phyloP scores from a whole-genome alignment of 352 stramenopile genomes.

The Phytophthora citrophthora region DNA sequence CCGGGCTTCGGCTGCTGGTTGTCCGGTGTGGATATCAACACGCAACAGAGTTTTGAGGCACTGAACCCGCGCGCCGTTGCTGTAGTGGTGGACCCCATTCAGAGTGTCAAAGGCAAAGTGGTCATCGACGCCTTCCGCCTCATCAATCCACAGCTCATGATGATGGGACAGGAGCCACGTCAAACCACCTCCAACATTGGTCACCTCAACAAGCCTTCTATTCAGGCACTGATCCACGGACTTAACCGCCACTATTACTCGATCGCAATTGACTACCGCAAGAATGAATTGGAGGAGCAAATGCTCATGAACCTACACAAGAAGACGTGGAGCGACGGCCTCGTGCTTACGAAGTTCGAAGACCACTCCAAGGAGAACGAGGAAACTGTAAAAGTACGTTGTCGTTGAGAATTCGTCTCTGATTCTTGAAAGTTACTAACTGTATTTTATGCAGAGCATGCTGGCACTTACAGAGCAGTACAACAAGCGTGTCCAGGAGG shows the following conservation, averaged over 20 bases:
- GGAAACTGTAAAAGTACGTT: conserved; percentile 86
- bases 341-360: conserved; percentile 96
- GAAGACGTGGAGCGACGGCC: conserved; percentile 96
- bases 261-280: conserved; percentile 97
- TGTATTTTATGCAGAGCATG: conserved; percentile 75
- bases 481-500: conserved; percentile 95
- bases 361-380: conserved; percentile 94
- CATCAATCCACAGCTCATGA: conserved; percentile 99
- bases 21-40: conserved; percentile 99
- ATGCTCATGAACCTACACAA: conserved; percentile 99
- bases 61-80: conserved; percentile 97
- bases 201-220: conserved; percentile 99
- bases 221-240: conserved; percentile 99
- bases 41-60: conserved; percentile 98
- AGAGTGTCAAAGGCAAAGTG: conserved; percentile 99
- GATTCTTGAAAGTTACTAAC: conserved; percentile 52
- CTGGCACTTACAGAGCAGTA: conserved; percentile 96
- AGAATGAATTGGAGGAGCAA: conserved; percentile 99
- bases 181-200: conserved; percentile 99
- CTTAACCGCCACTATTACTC: conserved; percentile 99
- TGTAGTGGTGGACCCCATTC: conserved; percentile 99
- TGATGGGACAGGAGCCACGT: conserved; percentile 97
- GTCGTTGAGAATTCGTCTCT: background rate
- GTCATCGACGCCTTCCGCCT: conserved; percentile 99
- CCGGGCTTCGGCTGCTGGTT: conserved; percentile 99